A percentile compares a stretch with the other conserved stretches of the same genome.
These are phyloP conservation scores for Blastomyces gilchristii DNA, from an alignment of 2,329 filamentous ascomycete species.

Conservation along the genomic window DNA sequence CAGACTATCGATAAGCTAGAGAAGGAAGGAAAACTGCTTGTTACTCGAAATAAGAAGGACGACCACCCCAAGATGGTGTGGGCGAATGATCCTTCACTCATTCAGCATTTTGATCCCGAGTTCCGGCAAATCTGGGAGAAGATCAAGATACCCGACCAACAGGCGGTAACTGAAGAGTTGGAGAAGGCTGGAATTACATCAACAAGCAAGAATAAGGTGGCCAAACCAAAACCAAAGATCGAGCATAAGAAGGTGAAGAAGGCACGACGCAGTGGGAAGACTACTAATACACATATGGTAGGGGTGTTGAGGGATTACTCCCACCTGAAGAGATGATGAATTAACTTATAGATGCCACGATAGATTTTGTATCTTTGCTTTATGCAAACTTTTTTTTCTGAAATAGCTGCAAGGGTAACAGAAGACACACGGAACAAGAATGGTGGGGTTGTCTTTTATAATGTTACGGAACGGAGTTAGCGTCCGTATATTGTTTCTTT, in stretches of 20 bases:
- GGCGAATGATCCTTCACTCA: conserved; percentile 72
- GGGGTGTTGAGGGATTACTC: conserved; percentile 68
- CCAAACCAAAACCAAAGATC: conserved; percentile 46
- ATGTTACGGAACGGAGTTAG: not conserved
- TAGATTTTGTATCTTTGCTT: not conserved
- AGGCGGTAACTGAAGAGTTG: conserved; percentile 67
- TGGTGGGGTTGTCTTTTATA: not conserved
- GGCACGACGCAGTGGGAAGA: conserved; percentile 62
- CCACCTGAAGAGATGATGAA: conserved; percentile 32
- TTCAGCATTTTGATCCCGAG: conserved; percentile 66
- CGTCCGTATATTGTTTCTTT: not conserved
- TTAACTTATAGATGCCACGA: not conserved
- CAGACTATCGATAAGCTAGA: conserved; percentile 70
- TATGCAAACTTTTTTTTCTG: not conserved
- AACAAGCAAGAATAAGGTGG: conserved; percentile 66
- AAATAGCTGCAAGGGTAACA: not conserved
- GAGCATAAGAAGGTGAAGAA: conserved; percentile 66
- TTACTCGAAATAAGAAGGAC: conserved; percentile 88
- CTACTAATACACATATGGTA: conserved; percentile 80
- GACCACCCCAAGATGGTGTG: conserved; percentile 76
- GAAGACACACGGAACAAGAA: not conserved
- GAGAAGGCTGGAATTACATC: conserved; percentile 71
- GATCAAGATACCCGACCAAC: conserved; percentile 62
- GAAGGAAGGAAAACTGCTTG: conserved; percentile 65
- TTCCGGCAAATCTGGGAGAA: conserved; percentile 77